Base-by-base conservation (phyloP, 371 early-diverging fungal species). In the Globomyces sp. region DNA sequence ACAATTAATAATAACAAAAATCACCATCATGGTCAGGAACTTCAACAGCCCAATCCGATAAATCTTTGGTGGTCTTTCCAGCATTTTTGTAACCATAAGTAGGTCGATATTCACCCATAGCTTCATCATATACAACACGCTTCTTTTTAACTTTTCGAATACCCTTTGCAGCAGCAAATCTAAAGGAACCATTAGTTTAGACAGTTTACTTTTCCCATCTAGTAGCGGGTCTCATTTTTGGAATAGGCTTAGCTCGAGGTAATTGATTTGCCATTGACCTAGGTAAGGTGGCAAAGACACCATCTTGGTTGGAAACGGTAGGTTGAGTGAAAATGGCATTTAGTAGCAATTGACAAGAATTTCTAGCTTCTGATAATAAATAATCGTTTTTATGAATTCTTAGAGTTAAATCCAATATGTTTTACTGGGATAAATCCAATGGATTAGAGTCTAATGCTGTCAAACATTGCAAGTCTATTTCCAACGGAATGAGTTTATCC, bases 101-200 rank as follows among this genome's bases (percentile, higher is more conserved):
- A 59, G 95, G 94, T 43, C 84, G 84, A 77, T 90, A 95, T 72
- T 95, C 91, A 64, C 91, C 88, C 67, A 83, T 79, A 1, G 82
- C 89, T 66, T 98, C 98, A 74, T 98, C 93, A 74, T 73, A 96
- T 50, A 88, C 92, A 85, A 91, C 86, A 10, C 89, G 82, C 3
- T 86, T 85, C 74, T 87, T 87, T 79, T 95, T 95, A 47, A 70
- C 76, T 74, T 79, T 86, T 74, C 87, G 85, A 71, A 99, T 98
- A 36, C 98, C 98, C 84, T 99, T 99, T 69, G 85, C 83, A 77
- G 93, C 90, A 66, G 99, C 99, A 81, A 99, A 99, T 24, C 24
- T 24, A 24, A 24, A 24, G 24, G 24, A 24, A 24, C 24, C 24
- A 24, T 24, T 24, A 24, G 24, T 24, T 24, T 24, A 24, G 24